Conservation (phyloP, 2,329 filamentous ascomycete species). For the Talaromyces sp. region DNA sequence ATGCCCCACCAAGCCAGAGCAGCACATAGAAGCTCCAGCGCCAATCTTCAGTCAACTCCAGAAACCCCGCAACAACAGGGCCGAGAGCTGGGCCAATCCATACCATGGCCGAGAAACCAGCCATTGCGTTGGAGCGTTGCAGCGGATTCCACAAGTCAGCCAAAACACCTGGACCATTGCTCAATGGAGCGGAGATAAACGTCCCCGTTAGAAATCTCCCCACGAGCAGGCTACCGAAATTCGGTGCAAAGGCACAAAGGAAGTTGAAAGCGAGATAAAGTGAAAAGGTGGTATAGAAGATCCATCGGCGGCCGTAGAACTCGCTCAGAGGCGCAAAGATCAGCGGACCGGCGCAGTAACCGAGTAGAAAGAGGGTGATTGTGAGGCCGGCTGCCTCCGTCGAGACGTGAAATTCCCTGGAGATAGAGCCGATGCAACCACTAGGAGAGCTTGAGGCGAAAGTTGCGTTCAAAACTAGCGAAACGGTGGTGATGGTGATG, state of each 20-base stretch:
- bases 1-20: slow-evolving; percentile 32
- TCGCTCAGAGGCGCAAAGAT: slow-evolving; percentile 57
- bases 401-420: background rate
- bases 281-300: slow-evolving; percentile 54
- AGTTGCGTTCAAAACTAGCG: background rate
- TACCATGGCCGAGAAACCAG: slow-evolving; percentile 47
- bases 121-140: slow-evolving; percentile 55
- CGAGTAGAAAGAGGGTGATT: slow-evolving; percentile 37
- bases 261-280: slow-evolving; percentile 59
- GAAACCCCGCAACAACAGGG: slow-evolving; percentile 45
- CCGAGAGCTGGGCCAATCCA: slow-evolving; percentile 44
- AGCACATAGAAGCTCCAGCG: slow-evolving; percentile 42
- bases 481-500: background rate
- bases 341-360: slow-evolving; percentile 55
- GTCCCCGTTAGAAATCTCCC: slow-evolving; percentile 60
- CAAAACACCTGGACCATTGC: slow-evolving; percentile 63
- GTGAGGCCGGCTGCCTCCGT: background rate
- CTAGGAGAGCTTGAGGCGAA: background rate
- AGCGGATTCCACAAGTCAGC: slow-evolving; percentile 59
- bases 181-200: slow-evolving; percentile 58
- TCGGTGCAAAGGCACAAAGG: slow-evolving; percentile 57
- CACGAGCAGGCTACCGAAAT: slow-evolving; percentile 50
- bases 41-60: slow-evolving; percentile 49
- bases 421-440: background rate
- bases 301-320: slow-evolving; percentile 56